Base-by-base conservation (phyloP, 306 rosid species). In the Cicer judaicum region DNA sequence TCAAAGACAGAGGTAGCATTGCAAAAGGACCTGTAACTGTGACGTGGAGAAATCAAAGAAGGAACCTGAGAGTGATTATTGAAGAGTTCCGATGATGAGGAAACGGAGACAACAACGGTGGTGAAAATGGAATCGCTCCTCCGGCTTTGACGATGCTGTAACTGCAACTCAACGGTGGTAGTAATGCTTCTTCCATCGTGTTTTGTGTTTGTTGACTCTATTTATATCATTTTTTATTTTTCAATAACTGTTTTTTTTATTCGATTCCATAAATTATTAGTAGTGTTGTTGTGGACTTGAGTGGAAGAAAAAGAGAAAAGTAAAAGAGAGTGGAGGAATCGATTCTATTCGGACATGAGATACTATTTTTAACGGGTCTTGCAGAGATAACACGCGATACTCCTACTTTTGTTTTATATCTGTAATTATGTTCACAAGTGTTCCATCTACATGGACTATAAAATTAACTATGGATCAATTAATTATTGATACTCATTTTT, bases 21-120 rank as follows among this genome's bases (percentile, higher is more conserved):
- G 69, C 61, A 68, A 68, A 68, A 68, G 52, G 52, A 68, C 52
- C 43, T 14, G 21, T 6, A 49, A 40, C 6, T 65, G 55, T 18
- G 53, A 69, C 14, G 64, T n/a, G 54, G 59, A 50, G 8, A 54
- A 79, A 36, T 49, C 4, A 39, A 66, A 34, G 19, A 36, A 60
- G 21, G 38, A 55, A 85, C 84, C 89, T 81, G 78, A 81, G 49
- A 55, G 79, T 10, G 49, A 54, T 66, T 2, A 16, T 12, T 9
- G 57, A 2, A 9, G 81, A 70, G 9, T 38, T 38, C 57, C 34
- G 78, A 21, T 10, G 81, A 75, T 36, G 80, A 76, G 10, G 72
- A 68, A 19, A 34, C 10, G 68, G 21, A 1, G 55, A 69, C 7
- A 44, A 4, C 5, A 63, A 52, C 46, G 29, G 8, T 59, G 80